phyloP scores from a whole-genome alignment of 169 alveolate species.

The Eimeria acervulina region DNA sequence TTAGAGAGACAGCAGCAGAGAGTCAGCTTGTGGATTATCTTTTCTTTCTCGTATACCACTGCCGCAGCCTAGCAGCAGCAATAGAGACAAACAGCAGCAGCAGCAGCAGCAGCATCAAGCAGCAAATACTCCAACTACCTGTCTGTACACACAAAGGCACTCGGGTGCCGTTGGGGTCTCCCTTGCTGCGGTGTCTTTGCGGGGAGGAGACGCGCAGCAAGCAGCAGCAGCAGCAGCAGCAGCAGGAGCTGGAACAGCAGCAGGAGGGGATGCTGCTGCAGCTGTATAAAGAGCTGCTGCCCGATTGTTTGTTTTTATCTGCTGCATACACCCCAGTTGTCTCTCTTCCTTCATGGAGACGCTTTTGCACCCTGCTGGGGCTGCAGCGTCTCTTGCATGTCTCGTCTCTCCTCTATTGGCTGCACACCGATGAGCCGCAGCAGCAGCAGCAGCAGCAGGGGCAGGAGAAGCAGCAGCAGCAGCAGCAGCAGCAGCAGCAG shows the following conservation, averaged over 20 bases:
- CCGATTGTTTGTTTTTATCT: constrained; percentile 12
- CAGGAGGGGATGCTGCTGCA: constrained; percentile 18
- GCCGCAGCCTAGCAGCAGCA: constrained; percentile 4
- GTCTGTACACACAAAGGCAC: constrained; percentile 16
- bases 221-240: constrained; percentile 31
- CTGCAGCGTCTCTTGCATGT: constrained; percentile 55
- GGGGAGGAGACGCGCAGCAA: background rate
- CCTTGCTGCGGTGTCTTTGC: constrained; percentile 15
- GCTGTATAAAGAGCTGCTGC: constrained; percentile 69
- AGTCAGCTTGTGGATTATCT: constrained; percentile 39
- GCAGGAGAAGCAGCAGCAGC: constrained; percentile 14
- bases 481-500: constrained; percentile 21
- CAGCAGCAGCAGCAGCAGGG: constrained; percentile 4
- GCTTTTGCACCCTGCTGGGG: background rate
- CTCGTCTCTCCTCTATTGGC: background rate
- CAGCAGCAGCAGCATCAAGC: background rate
- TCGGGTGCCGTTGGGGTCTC: constrained; percentile 6
- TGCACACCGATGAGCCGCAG: background rate
- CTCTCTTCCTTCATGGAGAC: constrained; percentile 44
- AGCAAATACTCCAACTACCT: constrained; percentile 5
- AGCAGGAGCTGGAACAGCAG: background rate
- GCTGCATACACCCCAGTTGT: background rate
- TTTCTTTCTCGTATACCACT: constrained; percentile 34
- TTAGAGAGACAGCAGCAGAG: constrained; percentile 6
- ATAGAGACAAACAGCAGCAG: background rate